Evolutionary conservation across 306 rosid species (phyloP).

Genomic region (Crotalaria pallida): DNA sequence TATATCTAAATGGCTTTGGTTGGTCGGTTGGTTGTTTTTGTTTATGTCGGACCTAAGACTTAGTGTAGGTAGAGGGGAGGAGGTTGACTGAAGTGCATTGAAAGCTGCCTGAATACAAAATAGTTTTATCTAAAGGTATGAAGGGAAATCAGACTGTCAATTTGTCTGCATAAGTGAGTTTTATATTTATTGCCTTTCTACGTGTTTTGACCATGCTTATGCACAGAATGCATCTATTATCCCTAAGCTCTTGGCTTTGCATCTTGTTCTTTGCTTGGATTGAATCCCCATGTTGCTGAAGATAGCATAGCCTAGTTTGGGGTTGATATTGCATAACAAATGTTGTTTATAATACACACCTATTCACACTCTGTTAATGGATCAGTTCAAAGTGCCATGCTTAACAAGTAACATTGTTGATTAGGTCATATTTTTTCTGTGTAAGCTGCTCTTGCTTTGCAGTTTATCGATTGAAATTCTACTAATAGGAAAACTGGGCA

Average conservation of each 20-base stretch:
- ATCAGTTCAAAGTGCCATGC: not conserved
- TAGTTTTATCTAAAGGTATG: not conserved
- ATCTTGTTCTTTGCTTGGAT: not conserved
- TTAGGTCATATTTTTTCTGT: not conserved
- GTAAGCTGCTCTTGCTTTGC: not conserved
- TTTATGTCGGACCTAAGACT: not conserved
- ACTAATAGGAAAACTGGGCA: not conserved
- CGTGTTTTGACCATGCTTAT: not conserved
- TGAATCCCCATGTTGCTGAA: not conserved
- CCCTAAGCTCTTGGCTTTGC: not conserved
- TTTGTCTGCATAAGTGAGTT: not conserved
- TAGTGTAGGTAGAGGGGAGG: not conserved
- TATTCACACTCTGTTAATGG: not conserved
- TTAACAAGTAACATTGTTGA: not conserved
- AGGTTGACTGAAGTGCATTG: not conserved
- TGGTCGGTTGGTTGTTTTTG: not conserved
- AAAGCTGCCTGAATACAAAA: not conserved
- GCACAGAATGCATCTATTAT: not conserved
- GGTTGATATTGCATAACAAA: not conserved
- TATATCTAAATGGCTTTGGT: not conserved
- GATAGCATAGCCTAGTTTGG: not conserved
- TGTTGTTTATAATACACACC: not conserved
- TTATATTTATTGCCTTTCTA: not conserved
- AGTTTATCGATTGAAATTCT: not conserved
- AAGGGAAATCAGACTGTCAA: not conserved